Evolutionary conservation across 2,329 filamentous ascomycete genomes (phyloP).

Genomic region (Aspergillus oerlinghausenensis): DNA sequence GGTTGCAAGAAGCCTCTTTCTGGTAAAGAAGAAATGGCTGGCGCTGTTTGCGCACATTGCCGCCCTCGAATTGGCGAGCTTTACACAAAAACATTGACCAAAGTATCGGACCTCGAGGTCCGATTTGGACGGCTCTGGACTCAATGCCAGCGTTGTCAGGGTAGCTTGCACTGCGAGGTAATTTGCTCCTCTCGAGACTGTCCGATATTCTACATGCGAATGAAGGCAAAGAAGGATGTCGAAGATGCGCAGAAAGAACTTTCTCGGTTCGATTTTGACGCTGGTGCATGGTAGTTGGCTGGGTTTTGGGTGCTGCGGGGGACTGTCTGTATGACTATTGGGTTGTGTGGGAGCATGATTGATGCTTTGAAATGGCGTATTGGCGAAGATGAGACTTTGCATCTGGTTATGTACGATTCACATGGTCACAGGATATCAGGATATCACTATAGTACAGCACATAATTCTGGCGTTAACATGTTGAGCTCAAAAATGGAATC

Average conservation of each 20-base stretch:
- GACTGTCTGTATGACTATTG: conserved; percentile 14
- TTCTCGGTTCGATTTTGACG: conserved; percentile 80
- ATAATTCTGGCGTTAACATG: neutral
- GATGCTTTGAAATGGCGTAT: conserved; percentile 7
- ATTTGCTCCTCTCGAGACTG: conserved; percentile 96
- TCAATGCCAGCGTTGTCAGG: conserved; percentile 95
- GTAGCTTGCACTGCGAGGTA: conserved; percentile 96
- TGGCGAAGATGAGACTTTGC: conserved; percentile 2
- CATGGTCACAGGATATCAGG: neutral
- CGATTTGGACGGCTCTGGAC: conserved; percentile 93
- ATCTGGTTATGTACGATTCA: neutral
- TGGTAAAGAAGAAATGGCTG: conserved; percentile 70
- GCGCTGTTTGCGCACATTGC: conserved; percentile 86
- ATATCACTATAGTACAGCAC: neutral
- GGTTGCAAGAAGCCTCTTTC: conserved; percentile 95
- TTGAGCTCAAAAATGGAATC: neutral
- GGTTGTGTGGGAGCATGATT: neutral
- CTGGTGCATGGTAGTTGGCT: conserved; percentile 57
- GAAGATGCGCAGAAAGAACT: conserved; percentile 92
- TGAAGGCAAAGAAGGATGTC: conserved; percentile 99
- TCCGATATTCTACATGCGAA: conserved; percentile 99
- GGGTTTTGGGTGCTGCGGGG: neutral
- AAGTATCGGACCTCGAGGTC: conserved; percentile 87
- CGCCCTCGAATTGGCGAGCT: conserved; percentile 81
- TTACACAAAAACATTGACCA: conserved; percentile 84